These are phyloP conservation scores for Acmispon strigosus DNA, from an alignment of 306 rosid species.

Conservation along the genomic window DNA sequence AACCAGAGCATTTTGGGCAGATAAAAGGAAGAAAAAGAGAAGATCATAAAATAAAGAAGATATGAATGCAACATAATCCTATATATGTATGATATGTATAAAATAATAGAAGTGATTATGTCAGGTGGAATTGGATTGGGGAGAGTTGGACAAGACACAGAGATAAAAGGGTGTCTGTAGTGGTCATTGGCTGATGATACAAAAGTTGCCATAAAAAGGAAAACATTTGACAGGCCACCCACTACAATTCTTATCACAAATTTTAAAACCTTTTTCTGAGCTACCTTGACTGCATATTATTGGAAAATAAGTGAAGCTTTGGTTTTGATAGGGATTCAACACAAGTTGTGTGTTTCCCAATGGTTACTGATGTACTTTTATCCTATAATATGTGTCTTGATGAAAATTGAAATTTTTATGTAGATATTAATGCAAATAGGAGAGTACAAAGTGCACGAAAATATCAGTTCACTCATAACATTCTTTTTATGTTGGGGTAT, in stretches of 20 bases:
- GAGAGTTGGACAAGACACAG: conserved; percentile 28
- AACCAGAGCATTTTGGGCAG: not conserved
- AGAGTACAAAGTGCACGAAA: not conserved
- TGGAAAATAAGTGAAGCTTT: conserved; percentile 31
- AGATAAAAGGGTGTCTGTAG: conserved; percentile 22
- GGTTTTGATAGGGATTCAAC: conserved; percentile 18
- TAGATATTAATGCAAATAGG: not conserved
- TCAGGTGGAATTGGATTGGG: conserved; percentile 30
- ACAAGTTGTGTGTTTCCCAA: not conserved
- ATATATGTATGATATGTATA: not conserved
- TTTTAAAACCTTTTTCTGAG: conserved; percentile 16
- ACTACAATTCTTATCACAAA: conserved; percentile 16
- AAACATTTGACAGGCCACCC: conserved; percentile 32
- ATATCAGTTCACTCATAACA: not conserved
- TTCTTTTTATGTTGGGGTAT: not conserved
- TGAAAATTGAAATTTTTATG: no score
- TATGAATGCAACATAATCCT: conserved; percentile 5
- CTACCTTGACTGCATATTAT: conserved; percentile 32
- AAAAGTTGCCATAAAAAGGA: conserved; percentile 37
- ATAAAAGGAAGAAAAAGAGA: not conserved
- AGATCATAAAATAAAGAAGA: not conserved
- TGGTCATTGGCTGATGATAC: conserved; percentile 36
- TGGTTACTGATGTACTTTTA: not conserved
- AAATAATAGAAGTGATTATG: conserved; percentile 26
- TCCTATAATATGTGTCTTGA: not conserved